Evolutionary conservation across 768 basidiomycete genomes (phyloP).

Genomic region (Leccinum rimulosum): DNA sequence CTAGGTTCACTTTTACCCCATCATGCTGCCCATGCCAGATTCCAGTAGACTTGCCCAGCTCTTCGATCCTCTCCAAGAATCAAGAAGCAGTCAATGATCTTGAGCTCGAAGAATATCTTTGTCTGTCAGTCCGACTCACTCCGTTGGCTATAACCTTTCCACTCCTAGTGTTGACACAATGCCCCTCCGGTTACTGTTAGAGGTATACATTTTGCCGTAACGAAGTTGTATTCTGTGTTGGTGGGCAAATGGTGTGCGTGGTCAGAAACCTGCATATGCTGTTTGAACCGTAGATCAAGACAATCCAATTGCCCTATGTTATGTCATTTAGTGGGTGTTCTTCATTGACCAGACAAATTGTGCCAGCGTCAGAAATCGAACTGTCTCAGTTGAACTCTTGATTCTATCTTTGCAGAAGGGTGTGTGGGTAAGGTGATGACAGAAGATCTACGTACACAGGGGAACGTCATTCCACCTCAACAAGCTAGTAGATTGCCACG

Average conservation of each 20-base stretch:
- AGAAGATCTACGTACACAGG: neutral
- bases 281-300: neutral
- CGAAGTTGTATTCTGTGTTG: neutral
- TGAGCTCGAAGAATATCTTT: conserved; percentile 56
- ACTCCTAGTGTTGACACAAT: neutral
- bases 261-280: neutral
- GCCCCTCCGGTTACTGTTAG: conserved; percentile 5
- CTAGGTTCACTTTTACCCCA: conserved; percentile 4
- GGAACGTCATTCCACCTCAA: neutral
- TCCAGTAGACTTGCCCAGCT: conserved; percentile 26
- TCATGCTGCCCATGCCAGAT: conserved; percentile 21
- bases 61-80: conserved; percentile 47
- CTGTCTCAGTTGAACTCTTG: neutral
- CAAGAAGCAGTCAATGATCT: conserved; percentile 57
- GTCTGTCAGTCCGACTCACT: conserved; percentile 49
- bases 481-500: neutral
- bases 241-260: neutral
- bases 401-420: neutral
- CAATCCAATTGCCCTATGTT: neutral
- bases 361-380: neutral
- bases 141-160: neutral
- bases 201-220: neutral
- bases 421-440: neutral
- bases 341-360: too few relatives aligned
- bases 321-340: neutral